phyloP scores from a whole-genome alignment of 2,329 filamentous ascomycete species.

The Fusarium buxicola region DNA sequence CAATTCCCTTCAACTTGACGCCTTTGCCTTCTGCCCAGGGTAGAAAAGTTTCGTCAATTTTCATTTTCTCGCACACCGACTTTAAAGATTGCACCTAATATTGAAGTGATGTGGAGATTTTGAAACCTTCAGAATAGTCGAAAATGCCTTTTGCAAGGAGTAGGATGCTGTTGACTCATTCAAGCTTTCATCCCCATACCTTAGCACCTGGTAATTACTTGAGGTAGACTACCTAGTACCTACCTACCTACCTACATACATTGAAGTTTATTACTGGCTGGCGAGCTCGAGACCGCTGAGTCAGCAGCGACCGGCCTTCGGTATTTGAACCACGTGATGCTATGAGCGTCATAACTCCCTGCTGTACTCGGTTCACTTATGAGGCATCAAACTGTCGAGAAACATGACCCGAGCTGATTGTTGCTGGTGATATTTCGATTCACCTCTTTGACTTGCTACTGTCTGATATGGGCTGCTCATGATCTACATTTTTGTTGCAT shows the following conservation, averaged over 20 bases:
- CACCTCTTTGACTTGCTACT: neutral
- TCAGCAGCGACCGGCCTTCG: conserved; percentile 17
- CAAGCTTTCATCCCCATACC: neutral
- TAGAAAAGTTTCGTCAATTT: conserved; percentile 57
- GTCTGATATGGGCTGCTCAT: neutral
- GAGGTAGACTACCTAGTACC: no score
- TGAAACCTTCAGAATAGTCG: neutral
- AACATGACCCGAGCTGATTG: conserved; percentile 3
- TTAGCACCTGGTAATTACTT: no score
- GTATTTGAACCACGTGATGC: conserved; percentile 28
- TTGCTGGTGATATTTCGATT: conserved; percentile 3
- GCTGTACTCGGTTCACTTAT: conserved; percentile 12
- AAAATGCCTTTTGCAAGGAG: neutral
- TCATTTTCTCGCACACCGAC: conserved; percentile 27
- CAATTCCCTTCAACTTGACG: conserved; percentile 65
- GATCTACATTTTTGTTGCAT: neutral
- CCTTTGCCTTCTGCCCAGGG: conserved; percentile 70
- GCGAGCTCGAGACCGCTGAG: conserved; percentile 23
- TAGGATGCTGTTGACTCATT: conserved; percentile 26
- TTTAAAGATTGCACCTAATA: neutral
- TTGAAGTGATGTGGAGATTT: no score
- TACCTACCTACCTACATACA: no score
- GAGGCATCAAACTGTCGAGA: conserved; percentile 9
- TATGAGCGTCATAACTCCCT: conserved; percentile 30
- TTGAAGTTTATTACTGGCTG: conserved; percentile 32